Evolutionary conservation across 352 stramenopile species (phyloP).

Genomic region (Globisporangium sylvaticum): DNA sequence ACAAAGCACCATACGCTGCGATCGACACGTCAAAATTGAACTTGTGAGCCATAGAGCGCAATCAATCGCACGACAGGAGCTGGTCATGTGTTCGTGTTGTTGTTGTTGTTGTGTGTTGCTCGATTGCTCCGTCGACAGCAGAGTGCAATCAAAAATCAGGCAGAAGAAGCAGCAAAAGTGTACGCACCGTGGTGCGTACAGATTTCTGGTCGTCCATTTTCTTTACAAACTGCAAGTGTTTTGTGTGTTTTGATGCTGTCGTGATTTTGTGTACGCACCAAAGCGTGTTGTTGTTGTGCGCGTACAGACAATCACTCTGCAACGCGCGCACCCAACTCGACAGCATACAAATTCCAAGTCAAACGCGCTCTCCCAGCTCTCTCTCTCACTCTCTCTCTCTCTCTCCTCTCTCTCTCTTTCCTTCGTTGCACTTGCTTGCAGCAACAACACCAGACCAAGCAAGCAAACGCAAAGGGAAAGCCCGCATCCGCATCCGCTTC

Average conservation of each 20-base stretch:
- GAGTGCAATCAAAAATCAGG: too few relatives aligned
- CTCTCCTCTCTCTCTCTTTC: too few relatives aligned
- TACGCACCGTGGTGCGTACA: conserved; percentile 12
- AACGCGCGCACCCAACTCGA: neutral
- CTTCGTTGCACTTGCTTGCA: neutral
- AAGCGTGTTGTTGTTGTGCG: neutral
- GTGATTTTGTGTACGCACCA: conserved; percentile 20
- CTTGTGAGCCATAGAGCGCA: neutral
- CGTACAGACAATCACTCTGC: conserved; percentile 1
- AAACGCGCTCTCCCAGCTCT: neutral
- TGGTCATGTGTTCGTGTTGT: neutral
- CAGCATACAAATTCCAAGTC: conserved; percentile 4
- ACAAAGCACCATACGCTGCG: neutral
- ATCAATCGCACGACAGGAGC: neutral
- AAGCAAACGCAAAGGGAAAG: neutral
- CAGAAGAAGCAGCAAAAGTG: conserved; percentile 3
- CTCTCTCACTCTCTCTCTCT: too few relatives aligned
- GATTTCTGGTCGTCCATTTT: conserved; percentile 14
- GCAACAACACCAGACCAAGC: neutral
- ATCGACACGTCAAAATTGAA: neutral
- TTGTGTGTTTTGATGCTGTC: neutral
- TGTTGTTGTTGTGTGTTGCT: neutral
- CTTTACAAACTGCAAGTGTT: conserved; percentile 29
- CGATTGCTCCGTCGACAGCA: neutral
- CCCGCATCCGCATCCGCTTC: neutral